phyloP scores from a whole-genome alignment of 192 early-diverging fungal genomes.

The Blastocladiella britannica region DNA sequence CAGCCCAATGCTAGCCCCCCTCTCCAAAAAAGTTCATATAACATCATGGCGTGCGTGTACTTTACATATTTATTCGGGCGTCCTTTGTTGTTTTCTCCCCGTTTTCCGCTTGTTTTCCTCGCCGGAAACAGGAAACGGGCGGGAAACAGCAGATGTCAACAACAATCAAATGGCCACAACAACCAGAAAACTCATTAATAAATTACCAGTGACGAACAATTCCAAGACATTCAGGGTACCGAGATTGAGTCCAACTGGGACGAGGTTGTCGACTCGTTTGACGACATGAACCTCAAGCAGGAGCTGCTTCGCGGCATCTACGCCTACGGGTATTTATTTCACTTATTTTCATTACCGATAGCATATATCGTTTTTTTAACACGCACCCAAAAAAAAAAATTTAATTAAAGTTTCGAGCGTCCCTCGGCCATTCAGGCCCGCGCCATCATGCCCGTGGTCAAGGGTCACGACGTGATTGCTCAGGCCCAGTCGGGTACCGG shows the following conservation, averaged over 20 bases:
- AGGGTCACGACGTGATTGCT: conserved; percentile 94
- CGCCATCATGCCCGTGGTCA: conserved; percentile 87
- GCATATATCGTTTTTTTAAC: background rate
- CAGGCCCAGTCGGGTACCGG: conserved; percentile 99
- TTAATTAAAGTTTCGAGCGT: conserved; percentile 61
- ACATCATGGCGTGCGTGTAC: conserved; percentile 1
- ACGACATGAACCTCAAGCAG: conserved; percentile 78
- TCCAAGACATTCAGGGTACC: background rate
- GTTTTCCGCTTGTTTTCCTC: background rate
- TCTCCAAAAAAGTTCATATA: too few species aligned
- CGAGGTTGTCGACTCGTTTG: conserved; percentile 84
- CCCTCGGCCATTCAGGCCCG: conserved; percentile 93
- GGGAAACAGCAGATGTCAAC: too few species aligned
- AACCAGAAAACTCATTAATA: background rate
- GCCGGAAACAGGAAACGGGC: too few species aligned
- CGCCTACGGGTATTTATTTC: conserved; percentile 62
- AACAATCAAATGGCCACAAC: too few species aligned
- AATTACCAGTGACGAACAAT: background rate
- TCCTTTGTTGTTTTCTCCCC: too few species aligned
- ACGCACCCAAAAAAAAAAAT: background rate
- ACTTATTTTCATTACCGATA: too few species aligned
- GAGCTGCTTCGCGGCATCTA: conserved; percentile 93
- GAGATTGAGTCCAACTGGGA: conserved; percentile 64
- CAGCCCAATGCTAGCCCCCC: too few species aligned
- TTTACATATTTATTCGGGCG: too few species aligned